Evolutionary conservation across 345 rosid genomes (phyloP).

Genomic region (Jatropha curcas): DNA sequence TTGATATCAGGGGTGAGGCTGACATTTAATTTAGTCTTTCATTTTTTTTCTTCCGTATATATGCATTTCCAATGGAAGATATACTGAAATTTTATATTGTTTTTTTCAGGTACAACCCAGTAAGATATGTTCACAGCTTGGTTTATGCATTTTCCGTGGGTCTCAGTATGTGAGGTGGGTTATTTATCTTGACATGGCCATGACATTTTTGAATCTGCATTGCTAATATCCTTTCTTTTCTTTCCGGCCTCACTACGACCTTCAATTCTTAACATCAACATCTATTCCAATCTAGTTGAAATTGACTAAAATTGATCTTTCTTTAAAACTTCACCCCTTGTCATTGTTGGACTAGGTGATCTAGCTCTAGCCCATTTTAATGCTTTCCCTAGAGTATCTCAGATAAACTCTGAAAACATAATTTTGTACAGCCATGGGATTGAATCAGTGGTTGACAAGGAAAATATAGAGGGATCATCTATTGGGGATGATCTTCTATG

Average conservation of each 20-base stretch:
- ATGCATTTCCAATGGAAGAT: background rate
- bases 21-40: background rate
- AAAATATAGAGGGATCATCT: constrained; percentile 20
- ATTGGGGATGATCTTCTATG: constrained; percentile 40
- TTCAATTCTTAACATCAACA: background rate
- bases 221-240: background rate
- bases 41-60: background rate
- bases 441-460: constrained; percentile 45
- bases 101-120: constrained; percentile 51
- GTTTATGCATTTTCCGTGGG: constrained; percentile 48
- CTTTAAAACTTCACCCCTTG: too few species aligned
- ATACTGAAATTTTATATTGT: background rate
- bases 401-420: background rate
- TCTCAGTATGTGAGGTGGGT: constrained; percentile 37
- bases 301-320: too few species aligned
- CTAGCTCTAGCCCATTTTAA: too few species aligned
- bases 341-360: too few species aligned
- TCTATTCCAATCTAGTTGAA: background rate
- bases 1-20: constrained; percentile 59
- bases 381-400: background rate
- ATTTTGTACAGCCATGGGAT: constrained; percentile 39
- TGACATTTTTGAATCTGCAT: background rate
- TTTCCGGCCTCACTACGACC: background rate
- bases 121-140: constrained; percentile 59
- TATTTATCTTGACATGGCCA: background rate